A percentile compares a stretch with the other conserved stretches of the same genome.
These are phyloP conservation scores for Boletus sensibilis DNA, from an alignment of 768 basidiomycete species.

Conservation along the genomic window DNA sequence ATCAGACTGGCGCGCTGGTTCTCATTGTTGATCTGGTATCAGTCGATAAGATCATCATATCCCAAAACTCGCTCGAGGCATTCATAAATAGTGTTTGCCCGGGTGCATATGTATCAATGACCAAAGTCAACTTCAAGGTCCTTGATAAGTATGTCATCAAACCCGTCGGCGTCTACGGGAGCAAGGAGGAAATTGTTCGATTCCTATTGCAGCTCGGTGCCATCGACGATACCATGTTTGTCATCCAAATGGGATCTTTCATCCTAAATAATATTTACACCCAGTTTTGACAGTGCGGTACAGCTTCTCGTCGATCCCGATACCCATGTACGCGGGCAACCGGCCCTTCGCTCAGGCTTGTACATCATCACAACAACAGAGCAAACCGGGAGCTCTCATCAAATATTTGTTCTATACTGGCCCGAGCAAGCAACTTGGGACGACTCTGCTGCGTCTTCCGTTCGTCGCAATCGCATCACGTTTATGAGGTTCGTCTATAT, in stretches of 20 bases:
- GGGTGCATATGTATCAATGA: constrained; percentile 52
- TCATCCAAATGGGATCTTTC: not conserved
- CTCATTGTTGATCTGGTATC: not conserved
- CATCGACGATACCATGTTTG: constrained; percentile 44
- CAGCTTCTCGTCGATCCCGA: constrained; percentile 19
- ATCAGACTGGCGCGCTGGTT: not conserved
- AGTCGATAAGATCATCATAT: constrained; percentile 67
- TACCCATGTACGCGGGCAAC: not conserved
- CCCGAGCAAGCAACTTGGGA: constrained; percentile 61
- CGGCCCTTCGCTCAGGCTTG: constrained; percentile 22
- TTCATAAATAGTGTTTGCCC: constrained; percentile 51
- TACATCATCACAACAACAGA: constrained; percentile 16
- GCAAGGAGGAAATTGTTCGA: constrained; percentile 47
- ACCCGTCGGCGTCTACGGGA: constrained; percentile 59
- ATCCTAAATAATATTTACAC: not conserved
- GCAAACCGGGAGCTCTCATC: constrained; percentile 6
- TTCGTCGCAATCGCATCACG: constrained; percentile 52
- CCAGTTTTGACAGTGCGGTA: not conserved
- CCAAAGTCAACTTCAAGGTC: constrained; percentile 53
- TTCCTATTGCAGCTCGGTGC: constrained; percentile 40
- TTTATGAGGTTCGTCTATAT: constrained; percentile 52
- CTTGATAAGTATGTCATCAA: constrained; percentile 47
- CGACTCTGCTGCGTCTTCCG: constrained; percentile 44
- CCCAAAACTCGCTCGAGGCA: constrained; percentile 45
- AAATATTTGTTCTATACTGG: constrained; percentile 57